Conservation (phyloP, 2,329 filamentous ascomycete species). For the Onygena corvina region DNA sequence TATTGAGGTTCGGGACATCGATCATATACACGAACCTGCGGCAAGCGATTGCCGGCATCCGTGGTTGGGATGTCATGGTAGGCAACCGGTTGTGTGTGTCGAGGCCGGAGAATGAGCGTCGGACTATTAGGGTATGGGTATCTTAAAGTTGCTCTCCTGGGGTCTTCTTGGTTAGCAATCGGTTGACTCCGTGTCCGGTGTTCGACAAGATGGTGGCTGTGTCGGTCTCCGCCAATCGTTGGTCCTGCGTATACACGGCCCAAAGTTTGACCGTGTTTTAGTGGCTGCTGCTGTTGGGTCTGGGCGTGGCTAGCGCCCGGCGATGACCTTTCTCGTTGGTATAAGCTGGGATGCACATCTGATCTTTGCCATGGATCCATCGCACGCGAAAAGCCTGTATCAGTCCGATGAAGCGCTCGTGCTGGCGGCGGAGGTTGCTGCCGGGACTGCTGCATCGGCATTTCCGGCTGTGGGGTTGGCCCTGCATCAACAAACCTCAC, state of each 20-base stretch:
- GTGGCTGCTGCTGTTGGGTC: too few relatives aligned
- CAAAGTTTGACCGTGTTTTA: not conserved
- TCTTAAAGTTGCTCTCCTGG: not conserved
- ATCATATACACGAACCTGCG: conserved; percentile 4
- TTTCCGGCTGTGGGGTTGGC: not conserved
- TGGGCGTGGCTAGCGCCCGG: not conserved
- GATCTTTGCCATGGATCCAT: not conserved
- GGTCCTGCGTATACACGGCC: not conserved
- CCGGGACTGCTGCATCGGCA: not conserved
- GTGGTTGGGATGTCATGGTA: not conserved
- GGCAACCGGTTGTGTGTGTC: not conserved
- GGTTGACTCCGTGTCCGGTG: not conserved
- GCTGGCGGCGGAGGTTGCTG: not conserved
- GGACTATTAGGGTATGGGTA: not conserved
- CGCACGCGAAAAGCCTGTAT: not conserved
- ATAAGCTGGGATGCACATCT: too few relatives aligned
- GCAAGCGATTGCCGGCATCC: not conserved
- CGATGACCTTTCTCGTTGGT: not conserved
- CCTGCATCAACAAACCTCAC: not conserved
- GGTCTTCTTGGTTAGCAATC: not conserved
- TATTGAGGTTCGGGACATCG: not conserved
- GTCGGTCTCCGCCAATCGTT: not conserved
- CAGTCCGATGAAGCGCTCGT: not conserved
- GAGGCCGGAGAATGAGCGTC: not conserved
- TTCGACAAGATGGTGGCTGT: not conserved